Evolutionary conservation across 2,329 filamentous ascomycete genomes (phyloP), one percentile per base, ranked within the genome.

Genomic region (Cercospora zeina): DNA sequence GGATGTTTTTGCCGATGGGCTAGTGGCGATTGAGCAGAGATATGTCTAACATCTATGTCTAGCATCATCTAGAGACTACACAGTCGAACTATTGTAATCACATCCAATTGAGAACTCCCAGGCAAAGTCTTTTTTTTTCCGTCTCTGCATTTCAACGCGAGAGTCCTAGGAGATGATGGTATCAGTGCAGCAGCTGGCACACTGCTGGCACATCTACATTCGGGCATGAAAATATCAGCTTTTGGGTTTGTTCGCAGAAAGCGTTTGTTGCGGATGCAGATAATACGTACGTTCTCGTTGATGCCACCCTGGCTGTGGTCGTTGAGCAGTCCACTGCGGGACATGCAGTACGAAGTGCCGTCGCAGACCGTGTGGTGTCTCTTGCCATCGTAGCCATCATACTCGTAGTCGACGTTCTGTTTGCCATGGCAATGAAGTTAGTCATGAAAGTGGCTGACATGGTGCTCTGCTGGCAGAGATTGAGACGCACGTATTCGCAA

Each of bases 1-100:
- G 85, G 85, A 0, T 87, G 85, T 76, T 70, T 69, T n/a, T 87
- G 85, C 72, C 74, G 79, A 67, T 87, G 85, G 83, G 77, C 0
- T 11, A 47, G 21, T 6, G 42, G 42, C 42, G 21, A 47, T n/a
- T 47, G 42, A 47, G 13, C 9, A 47, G 0, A 24, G 27, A 27
- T 7, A 21, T 21, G 21, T 47, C n/a, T n/a, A n/a, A n/a, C n/a
- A n/a, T n/a, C n/a, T n/a, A n/a, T n/a, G n/a, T n/a, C n/a, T n/a
- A n/a, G n/a, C n/a, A n/a, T n/a, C n/a, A n/a, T n/a, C n/a, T n/a
- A n/a, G n/a, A n/a, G n/a, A n/a, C n/a, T 47, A 24, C 21, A 4
- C 5, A 1, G 3, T 27, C 21, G 21, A 47, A 24, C 14, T 8
- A n/a, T n/a, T n/a, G n/a, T n/a, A 47, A 1, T 47, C 42, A 47